Conservation (phyloP, 257 asterid species). For the Lantana camara region DNA sequence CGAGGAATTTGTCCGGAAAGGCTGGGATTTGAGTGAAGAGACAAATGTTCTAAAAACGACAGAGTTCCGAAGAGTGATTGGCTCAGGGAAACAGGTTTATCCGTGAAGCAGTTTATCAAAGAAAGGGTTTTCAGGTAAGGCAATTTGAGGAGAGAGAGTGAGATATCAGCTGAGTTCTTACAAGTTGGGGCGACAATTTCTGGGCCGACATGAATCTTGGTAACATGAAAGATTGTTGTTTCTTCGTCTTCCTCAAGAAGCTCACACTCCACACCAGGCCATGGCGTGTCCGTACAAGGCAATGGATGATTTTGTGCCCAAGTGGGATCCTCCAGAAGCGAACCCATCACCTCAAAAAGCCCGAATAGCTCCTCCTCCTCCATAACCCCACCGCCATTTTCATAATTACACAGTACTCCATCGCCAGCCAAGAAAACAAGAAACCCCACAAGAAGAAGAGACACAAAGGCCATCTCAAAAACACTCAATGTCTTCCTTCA, state of each 20-base stretch:
- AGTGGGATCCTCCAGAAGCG: slow-evolving; percentile 60
- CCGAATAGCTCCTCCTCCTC: slow-evolving; percentile 59
- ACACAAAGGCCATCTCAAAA: slow-evolving; percentile 31
- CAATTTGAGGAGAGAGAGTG: slow-evolving; percentile 41
- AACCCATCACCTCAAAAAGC: slow-evolving; percentile 63
- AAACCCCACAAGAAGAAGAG: slow-evolving; percentile 32
- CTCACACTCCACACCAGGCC: slow-evolving; percentile 79
- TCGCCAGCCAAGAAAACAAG: slow-evolving; percentile 30
- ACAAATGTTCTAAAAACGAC: slow-evolving; percentile 41
- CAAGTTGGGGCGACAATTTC: slow-evolving; percentile 54
- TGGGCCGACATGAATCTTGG: slow-evolving; percentile 55
- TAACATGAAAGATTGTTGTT: slow-evolving; percentile 53
- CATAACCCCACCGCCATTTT: slow-evolving; percentile 32
- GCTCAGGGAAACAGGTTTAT: slow-evolving; percentile 28
- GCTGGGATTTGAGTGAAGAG: slow-evolving; percentile 55
- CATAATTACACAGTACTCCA: neutral
- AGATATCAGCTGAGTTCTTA: slow-evolving; percentile 43
- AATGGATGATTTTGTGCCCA: slow-evolving; percentile 59
- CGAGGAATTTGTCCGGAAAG: slow-evolving; percentile 53
- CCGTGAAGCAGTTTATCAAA: slow-evolving; percentile 53
- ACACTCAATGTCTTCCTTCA: neutral
- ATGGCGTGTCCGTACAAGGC: slow-evolving; percentile 68
- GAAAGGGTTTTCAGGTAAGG: slow-evolving; percentile 66
- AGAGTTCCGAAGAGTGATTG: slow-evolving; percentile 30
- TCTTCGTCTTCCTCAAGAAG: slow-evolving; percentile 35